A percentile compares a stretch with the other conserved stretches of the same genome.
Conservation (phyloP, 768 basidiomycete species). For the Tephrocybe sp. region DNA sequence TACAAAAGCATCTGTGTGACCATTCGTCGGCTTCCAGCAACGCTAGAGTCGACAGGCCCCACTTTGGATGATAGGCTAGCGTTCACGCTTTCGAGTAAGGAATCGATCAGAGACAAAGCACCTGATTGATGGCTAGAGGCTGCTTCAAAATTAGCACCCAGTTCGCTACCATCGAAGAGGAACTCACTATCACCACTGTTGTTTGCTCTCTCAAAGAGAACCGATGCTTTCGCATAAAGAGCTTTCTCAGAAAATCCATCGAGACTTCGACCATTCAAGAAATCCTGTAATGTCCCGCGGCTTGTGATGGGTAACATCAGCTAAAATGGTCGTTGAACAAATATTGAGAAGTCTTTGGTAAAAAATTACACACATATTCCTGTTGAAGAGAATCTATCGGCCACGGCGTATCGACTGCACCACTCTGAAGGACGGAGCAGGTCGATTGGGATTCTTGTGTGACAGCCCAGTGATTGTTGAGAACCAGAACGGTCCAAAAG, state of each 20-base stretch:
- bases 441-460: slow-evolving; percentile 12
- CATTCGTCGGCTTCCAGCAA: background rate
- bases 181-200: background rate
- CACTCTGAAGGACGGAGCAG: background rate
- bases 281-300: background rate
- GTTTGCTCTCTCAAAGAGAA: slow-evolving; percentile 4
- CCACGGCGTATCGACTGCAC: slow-evolving; percentile 12
- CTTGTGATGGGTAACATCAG: background rate
- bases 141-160: background rate
- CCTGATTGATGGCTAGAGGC: slow-evolving; percentile 6
- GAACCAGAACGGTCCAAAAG: slow-evolving; percentile 19
- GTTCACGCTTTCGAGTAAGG: slow-evolving; percentile 2
- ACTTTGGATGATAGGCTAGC: background rate
- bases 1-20: background rate
- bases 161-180: background rate
- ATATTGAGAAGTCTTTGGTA: background rate
- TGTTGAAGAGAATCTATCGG: slow-evolving; percentile 8
- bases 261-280: slow-evolving; percentile 3
- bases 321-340: too few species aligned
- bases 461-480: slow-evolving; percentile 17
- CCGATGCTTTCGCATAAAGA: slow-evolving; percentile 3
- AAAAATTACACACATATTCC: slow-evolving; percentile 1
- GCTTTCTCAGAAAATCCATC: slow-evolving; percentile 7
- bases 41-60: background rate
- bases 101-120: slow-evolving; percentile 1